Percentiles rank a stretch among this genome's conserved stretches.
Evolutionary conservation across 1,139 yeast species (phyloP).

Genomic region (Saccharomyces hybrid): DNA sequence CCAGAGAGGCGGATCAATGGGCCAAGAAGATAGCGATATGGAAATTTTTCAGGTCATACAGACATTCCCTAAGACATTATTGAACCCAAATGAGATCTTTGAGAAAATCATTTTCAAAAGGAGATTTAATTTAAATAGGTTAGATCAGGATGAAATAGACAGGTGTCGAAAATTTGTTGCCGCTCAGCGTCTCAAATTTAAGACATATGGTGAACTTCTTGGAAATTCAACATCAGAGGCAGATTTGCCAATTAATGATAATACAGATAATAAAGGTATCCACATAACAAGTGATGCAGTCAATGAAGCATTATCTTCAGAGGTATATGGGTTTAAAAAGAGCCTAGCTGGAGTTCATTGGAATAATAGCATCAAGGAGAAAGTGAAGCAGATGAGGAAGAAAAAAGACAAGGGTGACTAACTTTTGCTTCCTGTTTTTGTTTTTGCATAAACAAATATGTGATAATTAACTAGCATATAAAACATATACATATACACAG

Average conservation of each 20-base stretch:
- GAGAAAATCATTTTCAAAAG: slow-evolving; percentile 67
- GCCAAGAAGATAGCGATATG: slow-evolving; percentile 51
- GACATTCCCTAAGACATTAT: slow-evolving; percentile 62
- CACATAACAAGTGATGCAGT: slow-evolving; percentile 26
- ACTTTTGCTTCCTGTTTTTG: neutral
- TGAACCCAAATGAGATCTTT: slow-evolving; percentile 65
- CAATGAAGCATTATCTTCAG: slow-evolving; percentile 32
- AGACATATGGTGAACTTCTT: slow-evolving; percentile 24
- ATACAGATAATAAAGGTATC: slow-evolving; percentile 6
- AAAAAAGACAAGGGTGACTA: slow-evolving; percentile 14
- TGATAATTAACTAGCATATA: neutral
- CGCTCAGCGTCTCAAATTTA: slow-evolving; percentile 47
- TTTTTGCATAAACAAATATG: neutral
- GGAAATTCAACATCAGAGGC: slow-evolving; percentile 5
- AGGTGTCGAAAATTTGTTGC: slow-evolving; percentile 72
- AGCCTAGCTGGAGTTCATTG: slow-evolving; percentile 36
- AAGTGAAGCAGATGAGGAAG: slow-evolving; percentile 32
- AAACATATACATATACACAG: neutral
- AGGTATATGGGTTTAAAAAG: slow-evolving; percentile 35
- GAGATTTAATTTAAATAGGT: slow-evolving; percentile 63
- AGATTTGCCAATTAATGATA: slow-evolving; percentile 1
- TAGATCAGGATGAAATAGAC: slow-evolving; percentile 75
- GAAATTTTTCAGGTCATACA: slow-evolving; percentile 86
- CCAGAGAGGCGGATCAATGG: neutral
- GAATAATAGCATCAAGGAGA: slow-evolving; percentile 35